phyloP scores from a whole-genome alignment of 2,329 filamentous ascomycete genomes.

The Lachnellula hyalina region DNA sequence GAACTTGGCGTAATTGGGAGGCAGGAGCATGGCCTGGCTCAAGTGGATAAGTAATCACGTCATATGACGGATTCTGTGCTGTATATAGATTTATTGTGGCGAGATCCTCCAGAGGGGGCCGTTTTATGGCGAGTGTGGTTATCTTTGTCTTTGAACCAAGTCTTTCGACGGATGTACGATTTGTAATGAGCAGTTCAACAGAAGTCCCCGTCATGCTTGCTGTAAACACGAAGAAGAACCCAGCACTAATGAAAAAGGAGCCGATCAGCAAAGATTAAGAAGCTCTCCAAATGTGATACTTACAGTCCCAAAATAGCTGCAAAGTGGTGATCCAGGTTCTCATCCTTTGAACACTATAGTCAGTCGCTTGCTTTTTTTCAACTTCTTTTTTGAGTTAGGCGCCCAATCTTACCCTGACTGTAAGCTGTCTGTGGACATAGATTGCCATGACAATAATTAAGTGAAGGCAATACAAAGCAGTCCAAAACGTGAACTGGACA shows the following conservation, averaged over 20 bases:
- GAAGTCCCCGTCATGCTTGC: constrained; percentile 71
- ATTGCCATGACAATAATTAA: constrained; percentile 59
- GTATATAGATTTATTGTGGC: constrained; percentile 27
- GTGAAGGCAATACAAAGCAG: constrained; percentile 60
- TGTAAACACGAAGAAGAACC: constrained; percentile 76
- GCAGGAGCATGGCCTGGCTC: constrained; percentile 11
- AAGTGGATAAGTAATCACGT: constrained; percentile 56
- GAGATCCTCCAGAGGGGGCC: constrained; percentile 33
- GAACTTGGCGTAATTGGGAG: not conserved
- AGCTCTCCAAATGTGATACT: not conserved
- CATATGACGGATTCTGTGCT: constrained; percentile 40
- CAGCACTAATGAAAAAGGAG: constrained; percentile 35
- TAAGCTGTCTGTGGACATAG: constrained; percentile 48
- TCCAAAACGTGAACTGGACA: constrained; percentile 77
- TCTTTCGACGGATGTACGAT: constrained; percentile 81
- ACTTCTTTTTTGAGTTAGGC: not conserved
- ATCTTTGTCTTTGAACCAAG: constrained; percentile 56
- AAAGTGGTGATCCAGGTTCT: constrained; percentile 50
- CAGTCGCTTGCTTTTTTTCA: not conserved
- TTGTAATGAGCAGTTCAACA: constrained; percentile 62
- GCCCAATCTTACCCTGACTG: constrained; percentile 15
- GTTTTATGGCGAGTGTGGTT: constrained; percentile 71
- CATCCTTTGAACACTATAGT: constrained; percentile 21
- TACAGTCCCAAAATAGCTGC: constrained; percentile 43
- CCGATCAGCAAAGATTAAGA: not conserved